phyloP scores from a whole-genome alignment of 2,329 filamentous ascomycete species.

The Botrytis hyacinthi region DNA sequence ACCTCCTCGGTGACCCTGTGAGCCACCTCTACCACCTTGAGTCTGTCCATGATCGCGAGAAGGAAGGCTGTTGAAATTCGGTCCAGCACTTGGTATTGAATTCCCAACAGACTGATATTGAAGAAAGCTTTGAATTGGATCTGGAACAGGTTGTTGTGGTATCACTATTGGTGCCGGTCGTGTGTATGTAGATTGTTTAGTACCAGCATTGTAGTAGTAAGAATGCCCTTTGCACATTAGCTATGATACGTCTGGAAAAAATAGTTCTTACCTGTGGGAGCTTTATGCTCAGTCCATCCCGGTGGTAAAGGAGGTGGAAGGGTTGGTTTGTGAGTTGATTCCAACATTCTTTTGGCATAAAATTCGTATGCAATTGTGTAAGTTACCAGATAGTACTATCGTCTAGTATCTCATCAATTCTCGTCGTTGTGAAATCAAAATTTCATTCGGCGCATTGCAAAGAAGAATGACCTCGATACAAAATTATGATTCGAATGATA shows the following conservation, averaged over 20 bases:
- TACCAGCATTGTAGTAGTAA: conserved; percentile 83
- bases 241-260: background rate
- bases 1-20: conserved; percentile 48
- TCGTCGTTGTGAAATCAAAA: background rate
- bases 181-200: conserved; percentile 83
- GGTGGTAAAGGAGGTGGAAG: conserved; percentile 60
- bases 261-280: conserved; percentile 57
- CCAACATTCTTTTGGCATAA: conserved; percentile 56
- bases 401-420: background rate
- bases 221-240: conserved; percentile 52
- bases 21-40: conserved; percentile 40
- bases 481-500: conserved; percentile 14
- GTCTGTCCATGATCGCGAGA: conserved; percentile 25
- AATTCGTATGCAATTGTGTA: background rate
- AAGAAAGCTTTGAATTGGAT: conserved; percentile 43
- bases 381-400: background rate
- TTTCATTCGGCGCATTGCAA: background rate
- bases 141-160: conserved; percentile 27
- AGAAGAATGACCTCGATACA: background rate
- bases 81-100: conserved; percentile 42
- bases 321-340: conserved; percentile 70
- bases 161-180: conserved; percentile 55
- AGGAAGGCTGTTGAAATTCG: conserved; percentile 35
- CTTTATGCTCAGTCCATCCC: conserved; percentile 92
- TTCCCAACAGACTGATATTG: conserved; percentile 44